Conservation (phyloP, 1,284 basidiomycete species). For the Cutaneotrichosporon spelunceum region DNA sequence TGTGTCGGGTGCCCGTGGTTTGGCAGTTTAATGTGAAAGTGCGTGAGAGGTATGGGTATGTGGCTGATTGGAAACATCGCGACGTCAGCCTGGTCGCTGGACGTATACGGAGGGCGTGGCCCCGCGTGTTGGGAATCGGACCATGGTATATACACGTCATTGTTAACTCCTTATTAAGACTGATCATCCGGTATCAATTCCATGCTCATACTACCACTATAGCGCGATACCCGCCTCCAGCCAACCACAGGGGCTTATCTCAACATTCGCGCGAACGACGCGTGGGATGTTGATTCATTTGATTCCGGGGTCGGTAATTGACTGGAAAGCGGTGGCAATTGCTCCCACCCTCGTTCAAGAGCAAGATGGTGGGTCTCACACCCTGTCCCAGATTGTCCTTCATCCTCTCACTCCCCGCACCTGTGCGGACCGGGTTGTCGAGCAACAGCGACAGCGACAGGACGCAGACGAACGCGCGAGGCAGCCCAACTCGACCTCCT, state of each 20-base stretch:
- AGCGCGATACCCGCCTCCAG: too few relatives aligned
- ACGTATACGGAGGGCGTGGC: too few relatives aligned
- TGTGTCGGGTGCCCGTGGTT: constrained; percentile 13
- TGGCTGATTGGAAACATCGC: neutral
- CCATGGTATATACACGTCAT: too few relatives aligned
- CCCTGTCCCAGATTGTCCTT: neutral
- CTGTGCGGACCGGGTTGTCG: neutral
- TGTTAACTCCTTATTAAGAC: too few relatives aligned
- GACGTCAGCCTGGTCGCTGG: too few relatives aligned
- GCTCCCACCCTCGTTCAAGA: neutral
- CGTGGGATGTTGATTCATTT: constrained; percentile 1
- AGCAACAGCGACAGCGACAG: neutral
- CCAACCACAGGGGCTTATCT: too few relatives aligned
- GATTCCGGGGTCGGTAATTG: neutral
- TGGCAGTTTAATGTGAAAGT: neutral
- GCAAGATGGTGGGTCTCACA: neutral
- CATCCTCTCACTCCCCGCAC: neutral
- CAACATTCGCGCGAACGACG: neutral
- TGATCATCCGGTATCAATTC: too few relatives aligned
- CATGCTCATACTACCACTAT: too few relatives aligned
- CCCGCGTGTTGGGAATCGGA: too few relatives aligned
- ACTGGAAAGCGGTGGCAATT: neutral
- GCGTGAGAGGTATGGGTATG: neutral
- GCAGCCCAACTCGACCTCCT: neutral
- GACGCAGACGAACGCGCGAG: neutral